Base-by-base conservation (phyloP, 208 protist species). In the Trypanosoma brucei region DNA sequence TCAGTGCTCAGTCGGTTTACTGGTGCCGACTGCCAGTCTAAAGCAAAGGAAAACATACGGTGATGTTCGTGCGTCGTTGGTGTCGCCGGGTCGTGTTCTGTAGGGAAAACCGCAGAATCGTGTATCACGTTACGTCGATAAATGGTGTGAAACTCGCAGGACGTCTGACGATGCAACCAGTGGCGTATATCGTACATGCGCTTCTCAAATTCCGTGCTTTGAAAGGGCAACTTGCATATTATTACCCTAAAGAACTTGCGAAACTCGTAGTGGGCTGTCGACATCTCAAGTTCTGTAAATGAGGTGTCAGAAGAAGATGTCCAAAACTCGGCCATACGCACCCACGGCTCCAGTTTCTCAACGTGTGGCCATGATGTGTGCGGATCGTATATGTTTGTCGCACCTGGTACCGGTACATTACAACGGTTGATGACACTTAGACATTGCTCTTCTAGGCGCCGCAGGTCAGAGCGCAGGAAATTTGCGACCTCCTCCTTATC, bases 191-290 rank as follows among this genome's bases (percentile, higher is more conserved):
- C 78, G 62, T 95, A 92, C 61, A 95, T 81, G 33, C 90, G 84
- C 72, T 93, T 83, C 70, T 95, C 90, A 69, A 95, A 91, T 71
- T 93, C 84, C 9, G 84, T 91, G 59, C 86, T 92, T 55, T 91
- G 84, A 60, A 95, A 95, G 3, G 90, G 90, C 64, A 95, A 60
- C 59, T 92, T 93, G 14, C 92, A 77, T 9, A 93, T 78, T 40
- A 95, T 80, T 5, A 89, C 78, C 44, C 86, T 86, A 65, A 93
- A 95, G 64, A 83, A 91, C 73, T 92, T 92, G 59, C 90, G 73
- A 63, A 93, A 95, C 64, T 95, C 86, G 72, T 92, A 93, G 66
- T 93, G 83, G 22, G 84, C 73, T n/a, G 90, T 93, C 1, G 86
- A 92, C 86, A 92, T 93, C 55, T 95, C 90, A 37, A 93, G 54